Evolutionary conservation across 2,329 filamentous ascomycete species (phyloP).

Genomic region (Hymenoscyphus occultus): DNA sequence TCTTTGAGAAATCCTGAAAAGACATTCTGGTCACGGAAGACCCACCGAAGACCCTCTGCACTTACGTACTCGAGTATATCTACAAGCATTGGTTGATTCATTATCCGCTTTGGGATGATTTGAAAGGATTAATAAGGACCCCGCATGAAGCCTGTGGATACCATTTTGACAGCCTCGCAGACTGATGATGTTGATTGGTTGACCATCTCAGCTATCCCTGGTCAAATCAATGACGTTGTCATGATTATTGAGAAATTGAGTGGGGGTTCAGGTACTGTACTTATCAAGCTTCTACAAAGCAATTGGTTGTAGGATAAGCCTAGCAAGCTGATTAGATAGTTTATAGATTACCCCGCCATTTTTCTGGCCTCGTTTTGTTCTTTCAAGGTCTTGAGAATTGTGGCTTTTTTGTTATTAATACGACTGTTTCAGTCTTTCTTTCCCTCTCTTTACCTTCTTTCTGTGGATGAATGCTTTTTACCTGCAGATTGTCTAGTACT

Average conservation of each 20-base stretch:
- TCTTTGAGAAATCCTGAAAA: too few species aligned
- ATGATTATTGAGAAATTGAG: neutral
- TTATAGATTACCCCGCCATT: neutral
- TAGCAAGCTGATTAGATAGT: neutral
- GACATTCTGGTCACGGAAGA: too few species aligned
- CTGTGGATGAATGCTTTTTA: neutral
- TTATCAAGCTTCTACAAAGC: neutral
- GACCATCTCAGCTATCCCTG: neutral
- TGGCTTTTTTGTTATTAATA: neutral
- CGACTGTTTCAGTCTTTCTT: neutral
- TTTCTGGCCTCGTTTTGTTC: too few species aligned
- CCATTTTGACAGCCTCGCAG: neutral
- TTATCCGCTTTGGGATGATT: neutral
- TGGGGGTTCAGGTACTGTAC: too few species aligned
- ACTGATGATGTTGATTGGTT: neutral
- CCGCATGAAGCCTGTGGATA: neutral
- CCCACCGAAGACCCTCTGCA: too few species aligned
- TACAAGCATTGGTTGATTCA: neutral
- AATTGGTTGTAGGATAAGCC: neutral
- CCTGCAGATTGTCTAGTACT: neutral
- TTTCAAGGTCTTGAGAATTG: neutral
- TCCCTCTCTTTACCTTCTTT: neutral
- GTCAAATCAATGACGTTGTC: neutral
- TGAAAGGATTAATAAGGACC: neutral
- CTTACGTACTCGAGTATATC: neutral